Conservation (phyloP, 441 rosid species). For the Gossypium aridum region DNA sequence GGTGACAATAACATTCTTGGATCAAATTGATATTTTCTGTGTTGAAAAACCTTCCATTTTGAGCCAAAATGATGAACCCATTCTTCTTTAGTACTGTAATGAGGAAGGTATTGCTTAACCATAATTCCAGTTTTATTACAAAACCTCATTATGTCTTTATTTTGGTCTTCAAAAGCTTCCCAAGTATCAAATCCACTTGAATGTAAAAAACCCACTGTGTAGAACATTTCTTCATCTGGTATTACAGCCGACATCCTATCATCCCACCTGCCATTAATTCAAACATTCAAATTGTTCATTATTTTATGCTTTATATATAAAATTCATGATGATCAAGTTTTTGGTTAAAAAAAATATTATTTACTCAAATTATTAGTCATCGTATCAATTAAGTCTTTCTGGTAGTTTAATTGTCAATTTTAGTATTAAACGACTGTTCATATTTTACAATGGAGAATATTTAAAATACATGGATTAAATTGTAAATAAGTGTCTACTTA, state of each 20-base stretch:
- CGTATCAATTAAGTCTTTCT: too few species aligned
- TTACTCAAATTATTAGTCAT: too few species aligned
- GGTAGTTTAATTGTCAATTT: too few species aligned
- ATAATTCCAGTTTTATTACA: constrained; percentile 47
- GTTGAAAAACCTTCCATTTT: constrained; percentile 54
- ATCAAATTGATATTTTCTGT: constrained; percentile 59
- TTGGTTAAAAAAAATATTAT: too few species aligned
- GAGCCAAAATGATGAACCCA: constrained; percentile 75
- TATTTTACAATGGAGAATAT: too few species aligned
- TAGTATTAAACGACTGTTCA: too few species aligned
- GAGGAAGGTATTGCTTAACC: constrained; percentile 60
- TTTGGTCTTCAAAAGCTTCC: constrained; percentile 51
- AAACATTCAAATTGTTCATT: not conserved
- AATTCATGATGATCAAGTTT: not conserved
- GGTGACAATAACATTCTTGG: constrained; percentile 75
- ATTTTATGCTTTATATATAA: not conserved
- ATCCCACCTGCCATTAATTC: constrained; percentile 59
- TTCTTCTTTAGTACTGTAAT: constrained; percentile 36
- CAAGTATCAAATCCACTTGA: constrained; percentile 54
- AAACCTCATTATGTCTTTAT: constrained; percentile 43
- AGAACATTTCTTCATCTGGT: constrained; percentile 79
- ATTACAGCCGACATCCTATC: constrained; percentile 54
- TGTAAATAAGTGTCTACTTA: too few species aligned
- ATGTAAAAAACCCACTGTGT: constrained; percentile 71
- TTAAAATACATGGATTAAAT: too few species aligned